These are phyloP conservation scores for Solanum ossicruentum DNA, from an alignment of 257 asterid genomes.

Conservation along the genomic window DNA sequence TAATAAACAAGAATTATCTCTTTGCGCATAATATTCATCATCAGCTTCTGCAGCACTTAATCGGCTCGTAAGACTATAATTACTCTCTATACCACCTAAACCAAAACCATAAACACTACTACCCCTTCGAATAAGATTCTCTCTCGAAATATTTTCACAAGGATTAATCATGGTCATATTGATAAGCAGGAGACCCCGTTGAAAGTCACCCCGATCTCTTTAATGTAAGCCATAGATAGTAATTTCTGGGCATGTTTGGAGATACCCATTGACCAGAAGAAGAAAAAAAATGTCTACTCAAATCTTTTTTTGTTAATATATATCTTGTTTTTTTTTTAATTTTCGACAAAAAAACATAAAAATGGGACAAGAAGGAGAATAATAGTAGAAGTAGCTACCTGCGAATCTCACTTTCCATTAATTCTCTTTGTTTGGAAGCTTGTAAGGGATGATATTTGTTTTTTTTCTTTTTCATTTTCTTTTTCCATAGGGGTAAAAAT, in stretches of 20 bases:
- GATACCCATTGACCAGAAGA: conserved; percentile 39
- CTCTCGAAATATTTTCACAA: conserved; percentile 14
- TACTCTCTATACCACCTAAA: conserved; percentile 8
- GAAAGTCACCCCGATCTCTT: neutral
- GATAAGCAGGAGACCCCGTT: neutral
- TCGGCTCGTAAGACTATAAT: conserved; percentile 25
- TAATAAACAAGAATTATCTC: neutral
- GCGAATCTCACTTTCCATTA: conserved; percentile 63
- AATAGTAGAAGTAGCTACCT: conserved; percentile 2
- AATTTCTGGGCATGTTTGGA: conserved; percentile 7
- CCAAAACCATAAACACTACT: conserved; percentile 4
- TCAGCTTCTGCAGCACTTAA: conserved; percentile 12
- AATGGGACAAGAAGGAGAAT: conserved; percentile 24
- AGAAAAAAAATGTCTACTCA: neutral
- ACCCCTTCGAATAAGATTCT: conserved; percentile 6
- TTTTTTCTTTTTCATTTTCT: neutral
- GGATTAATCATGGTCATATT: conserved; percentile 65
- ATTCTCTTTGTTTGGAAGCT: conserved; percentile 76
- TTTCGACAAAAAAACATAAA: conserved; percentile 13
- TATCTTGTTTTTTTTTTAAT: neutral
- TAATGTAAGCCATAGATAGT: conserved; percentile 25
- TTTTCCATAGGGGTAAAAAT: conserved; percentile 23
- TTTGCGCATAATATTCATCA: conserved; percentile 7
- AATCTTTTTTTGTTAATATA: neutral
- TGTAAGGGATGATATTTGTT: conserved; percentile 29